Conservation (phyloP, 768 basidiomycete species). For the Cubamyces sp. region DNA sequence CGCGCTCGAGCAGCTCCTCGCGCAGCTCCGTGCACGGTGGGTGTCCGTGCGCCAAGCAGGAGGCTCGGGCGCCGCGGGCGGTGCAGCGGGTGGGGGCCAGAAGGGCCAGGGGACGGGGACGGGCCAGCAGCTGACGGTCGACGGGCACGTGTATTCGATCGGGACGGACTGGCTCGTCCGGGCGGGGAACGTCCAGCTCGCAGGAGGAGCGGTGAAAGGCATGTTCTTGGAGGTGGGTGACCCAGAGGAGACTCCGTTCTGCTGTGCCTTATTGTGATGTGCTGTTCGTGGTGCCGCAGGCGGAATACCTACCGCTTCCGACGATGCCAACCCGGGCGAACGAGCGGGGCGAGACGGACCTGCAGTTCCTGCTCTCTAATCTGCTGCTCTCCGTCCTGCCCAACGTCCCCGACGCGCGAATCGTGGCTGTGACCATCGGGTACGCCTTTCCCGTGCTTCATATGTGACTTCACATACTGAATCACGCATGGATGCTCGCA, state of each 20-base stretch:
- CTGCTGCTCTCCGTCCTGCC: conserved; percentile 76
- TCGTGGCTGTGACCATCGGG: conserved; percentile 61
- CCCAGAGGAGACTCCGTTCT: neutral
- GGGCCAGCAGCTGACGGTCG: conserved; percentile 71
- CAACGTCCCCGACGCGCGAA: conserved; percentile 71
- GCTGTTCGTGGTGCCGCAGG: conserved; percentile 44
- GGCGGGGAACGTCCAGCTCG: conserved; percentile 74
- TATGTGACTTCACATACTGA: neutral
- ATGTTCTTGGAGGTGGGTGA: conserved; percentile 76
- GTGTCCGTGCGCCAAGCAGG: conserved; percentile 62
- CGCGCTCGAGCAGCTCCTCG: conserved; percentile 73
- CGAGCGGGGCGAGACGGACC: conserved; percentile 15
- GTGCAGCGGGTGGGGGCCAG: conserved; percentile 33
- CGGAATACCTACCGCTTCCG: conserved; percentile 81
- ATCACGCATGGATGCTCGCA: neutral
- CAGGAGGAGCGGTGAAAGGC: conserved; percentile 78
- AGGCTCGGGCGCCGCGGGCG: neutral
- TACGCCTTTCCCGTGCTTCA: neutral
- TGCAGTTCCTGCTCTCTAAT: conserved; percentile 70
- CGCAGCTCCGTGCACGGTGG: conserved; percentile 79
- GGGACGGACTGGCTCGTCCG: conserved; percentile 84
- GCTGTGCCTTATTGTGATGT: neutral
- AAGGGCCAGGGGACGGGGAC: conserved; percentile 52
- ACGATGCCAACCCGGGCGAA: conserved; percentile 52
- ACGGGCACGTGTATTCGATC: conserved; percentile 74